phyloP scores from a whole-genome alignment of 1,284 basidiomycete species.

The Agaricales sp. region DNA sequence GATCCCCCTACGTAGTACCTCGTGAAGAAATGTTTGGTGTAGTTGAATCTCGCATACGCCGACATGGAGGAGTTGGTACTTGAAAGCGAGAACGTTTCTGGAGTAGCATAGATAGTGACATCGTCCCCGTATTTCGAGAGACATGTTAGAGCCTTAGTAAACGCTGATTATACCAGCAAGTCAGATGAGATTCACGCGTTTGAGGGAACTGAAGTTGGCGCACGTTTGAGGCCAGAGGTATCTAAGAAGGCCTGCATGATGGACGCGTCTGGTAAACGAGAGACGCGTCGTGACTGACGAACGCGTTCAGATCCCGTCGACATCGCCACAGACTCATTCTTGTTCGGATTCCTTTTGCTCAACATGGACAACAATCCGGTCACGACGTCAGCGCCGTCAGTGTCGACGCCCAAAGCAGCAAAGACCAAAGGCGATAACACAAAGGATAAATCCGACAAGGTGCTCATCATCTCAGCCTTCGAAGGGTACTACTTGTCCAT shows the following conservation, averaged over 20 bases:
- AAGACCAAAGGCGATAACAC: not conserved
- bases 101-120: slow-evolving; percentile 52
- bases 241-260: slow-evolving; percentile 38
- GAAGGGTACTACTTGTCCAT: not conserved
- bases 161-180: too few relatives aligned
- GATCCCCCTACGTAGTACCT: slow-evolving; percentile 39
- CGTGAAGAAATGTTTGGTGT: slow-evolving; percentile 56
- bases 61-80: slow-evolving; percentile 69
- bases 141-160: slow-evolving; percentile 62
- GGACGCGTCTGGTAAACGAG: too few relatives aligned
- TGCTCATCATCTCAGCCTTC: not conserved
- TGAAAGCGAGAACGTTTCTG: slow-evolving; percentile 51
- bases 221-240: slow-evolving; percentile 37
- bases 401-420: not conserved
- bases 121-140: slow-evolving; percentile 75
- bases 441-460: not conserved
- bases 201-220: slow-evolving; percentile 11
- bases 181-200: slow-evolving; percentile 13
- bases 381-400: not conserved
- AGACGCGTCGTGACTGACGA: too few relatives aligned
- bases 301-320: too few relatives aligned
- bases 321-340: not conserved
- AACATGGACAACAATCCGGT: not conserved
- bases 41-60: slow-evolving; percentile 73
- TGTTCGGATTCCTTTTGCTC: not conserved